Evolutionary conservation across 2,329 filamentous ascomycete species (phyloP).

Genomic region (Tolypocladium capitatum): DNA sequence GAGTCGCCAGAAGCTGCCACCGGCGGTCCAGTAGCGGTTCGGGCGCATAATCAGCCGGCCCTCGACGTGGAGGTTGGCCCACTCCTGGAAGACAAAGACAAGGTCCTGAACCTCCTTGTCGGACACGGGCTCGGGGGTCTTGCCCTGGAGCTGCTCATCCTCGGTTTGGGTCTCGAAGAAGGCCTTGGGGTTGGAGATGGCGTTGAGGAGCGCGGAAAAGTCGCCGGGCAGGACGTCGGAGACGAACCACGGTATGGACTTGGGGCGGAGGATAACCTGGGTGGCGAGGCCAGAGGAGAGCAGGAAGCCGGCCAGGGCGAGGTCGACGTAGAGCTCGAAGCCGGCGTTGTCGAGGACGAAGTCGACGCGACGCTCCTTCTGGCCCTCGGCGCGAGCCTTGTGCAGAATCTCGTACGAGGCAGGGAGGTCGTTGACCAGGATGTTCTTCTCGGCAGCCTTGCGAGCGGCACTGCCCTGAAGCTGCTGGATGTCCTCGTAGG

Average conservation of each 20-base stretch:
- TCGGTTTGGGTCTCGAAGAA: constrained; percentile 71
- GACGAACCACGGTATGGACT: constrained; percentile 95
- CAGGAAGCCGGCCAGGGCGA: constrained; percentile 83
- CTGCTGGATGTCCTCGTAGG: constrained; percentile 94
- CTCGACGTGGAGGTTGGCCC: constrained; percentile 67
- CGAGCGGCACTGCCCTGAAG: constrained; percentile 80
- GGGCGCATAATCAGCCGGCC: constrained; percentile 73
- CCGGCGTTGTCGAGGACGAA: constrained; percentile 95
- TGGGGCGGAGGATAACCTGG: constrained; percentile 77
- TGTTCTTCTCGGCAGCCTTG: constrained; percentile 81
- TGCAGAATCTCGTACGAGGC: constrained; percentile 57
- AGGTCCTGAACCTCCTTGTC: constrained; percentile 56
- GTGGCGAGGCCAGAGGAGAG: constrained; percentile 77
- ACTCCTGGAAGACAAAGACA: constrained; percentile 67
- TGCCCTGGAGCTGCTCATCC: constrained; percentile 45
- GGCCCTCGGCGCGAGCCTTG: constrained; percentile 47
- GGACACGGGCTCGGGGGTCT: constrained; percentile 47
- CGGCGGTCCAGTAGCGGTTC: constrained; percentile 83
- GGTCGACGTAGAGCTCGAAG: constrained; percentile 92
- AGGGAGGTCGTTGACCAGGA: constrained; percentile 73
- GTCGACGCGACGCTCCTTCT: constrained; percentile 66
- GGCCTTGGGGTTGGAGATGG: constrained; percentile 58
- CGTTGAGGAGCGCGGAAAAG: constrained; percentile 69
- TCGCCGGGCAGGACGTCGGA: constrained; percentile 84
- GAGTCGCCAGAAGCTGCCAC: constrained; percentile 79